Conservation (phyloP, 176 grass and related monocot species). For the Hordeum vulgare region MorexV3_pseudomolecules_assembly NC_058522.1:4730797-4731296, state of each 20-base stretch:
- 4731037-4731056: too few relatives aligned
- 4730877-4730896: background rate
- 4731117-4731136: background rate
- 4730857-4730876: background rate
- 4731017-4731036: background rate
- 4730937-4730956: background rate
- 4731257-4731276: too few relatives aligned
- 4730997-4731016: background rate
- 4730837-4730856: background rate
- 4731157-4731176: too few relatives aligned
- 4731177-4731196: too few relatives aligned
- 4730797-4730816: too few relatives aligned
- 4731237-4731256: fast-evolving
- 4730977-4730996: background rate
- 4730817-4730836: too few relatives aligned
- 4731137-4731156: background rate
- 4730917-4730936: background rate
- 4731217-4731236: too few relatives aligned
- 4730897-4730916: background rate
- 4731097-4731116: background rate
- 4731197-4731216: too few relatives aligned
- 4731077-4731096: too few relatives aligned
- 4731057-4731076: too few relatives aligned
- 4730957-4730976: background rate
- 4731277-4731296: too few relatives aligned